phyloP scores from a whole-genome alignment of 257 asterid species.

The Plantago ovata region DNA sequence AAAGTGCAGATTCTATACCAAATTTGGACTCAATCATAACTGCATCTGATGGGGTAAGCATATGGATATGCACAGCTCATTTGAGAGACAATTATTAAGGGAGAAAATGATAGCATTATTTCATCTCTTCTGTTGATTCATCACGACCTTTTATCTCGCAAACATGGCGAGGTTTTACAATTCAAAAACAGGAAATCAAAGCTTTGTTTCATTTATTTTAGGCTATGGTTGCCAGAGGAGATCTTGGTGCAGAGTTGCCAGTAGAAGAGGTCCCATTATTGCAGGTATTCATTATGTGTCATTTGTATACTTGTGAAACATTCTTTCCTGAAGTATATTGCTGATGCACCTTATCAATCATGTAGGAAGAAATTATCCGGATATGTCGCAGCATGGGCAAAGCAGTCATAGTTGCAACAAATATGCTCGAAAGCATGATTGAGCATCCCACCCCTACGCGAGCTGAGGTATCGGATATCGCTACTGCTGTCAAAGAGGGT shows the following conservation, averaged over 20 bases:
- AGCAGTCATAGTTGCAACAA: constrained; percentile 98
- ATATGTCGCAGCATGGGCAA: constrained; percentile 96
- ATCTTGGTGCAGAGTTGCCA: constrained; percentile 96
- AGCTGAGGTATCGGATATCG: constrained; percentile 97
- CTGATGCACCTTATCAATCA: constrained; percentile 6
- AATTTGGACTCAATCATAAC: constrained; percentile 28
- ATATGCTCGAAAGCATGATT: constrained; percentile 99
- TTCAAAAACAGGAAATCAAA: constrained; percentile 12
- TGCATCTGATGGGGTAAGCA: constrained; percentile 85
- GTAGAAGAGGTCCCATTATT: constrained; percentile 93
- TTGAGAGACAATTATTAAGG: not conserved
- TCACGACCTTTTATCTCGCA: not conserved
- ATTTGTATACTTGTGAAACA: not conserved
- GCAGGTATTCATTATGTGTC: constrained; percentile 52
- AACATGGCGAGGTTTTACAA: not conserved
- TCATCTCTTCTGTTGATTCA: constrained; percentile 9
- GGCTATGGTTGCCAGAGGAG: constrained; percentile 99
- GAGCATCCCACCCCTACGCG: constrained; percentile 97
- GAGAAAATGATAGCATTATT: too few relatives aligned
- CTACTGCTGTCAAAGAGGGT: constrained; percentile 93
- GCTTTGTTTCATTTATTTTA: constrained; percentile 21
- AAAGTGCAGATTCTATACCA: constrained; percentile 96
- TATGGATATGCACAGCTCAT: not conserved
- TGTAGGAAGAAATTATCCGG: constrained; percentile 85
- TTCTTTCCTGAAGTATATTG: not conserved